Evolutionary conservation across 768 basidiomycete species (phyloP), one percentile per base, ranked within the genome.

Genomic region (Dentipellis fragilis): DNA sequence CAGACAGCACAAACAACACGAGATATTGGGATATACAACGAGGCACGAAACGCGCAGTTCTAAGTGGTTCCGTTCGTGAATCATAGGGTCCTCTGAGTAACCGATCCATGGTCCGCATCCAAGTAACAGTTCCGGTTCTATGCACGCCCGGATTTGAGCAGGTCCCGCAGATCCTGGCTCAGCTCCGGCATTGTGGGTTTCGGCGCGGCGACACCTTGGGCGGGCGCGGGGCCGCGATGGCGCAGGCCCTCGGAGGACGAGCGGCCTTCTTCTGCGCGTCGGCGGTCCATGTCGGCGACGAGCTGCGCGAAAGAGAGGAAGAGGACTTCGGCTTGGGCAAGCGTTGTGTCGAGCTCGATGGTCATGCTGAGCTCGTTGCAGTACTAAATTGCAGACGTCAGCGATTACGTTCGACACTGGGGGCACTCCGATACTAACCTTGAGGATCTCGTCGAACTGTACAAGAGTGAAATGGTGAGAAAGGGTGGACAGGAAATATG

Each of bases 321-420:
- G 19, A 99, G 78, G 14, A 98, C 93, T 70, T 99, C 96, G 10
- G 95, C 96, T 71, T 98, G 96, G 0, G 92, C 87, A 9, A 99
- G 80, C 17, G 96, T 95, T 0, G 86, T 83, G 67, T 96, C 88
- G n/a, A 98, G 80, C 67, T 98, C 96, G 62, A 99, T 95, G 52
- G 93, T 91, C 86, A 92, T 92, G 70, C 87, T 90, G 58, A 95
- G 81, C 63, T 95, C 91, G 65, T 94, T 95, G 74, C 89, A 91
- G 64, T 94, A 96, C 85, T 87, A 61, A 36, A 46, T 35, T 39
- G 29, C 2, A 34, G 17, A 12, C 53, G 48, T 22, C 21, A 42
- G 54, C 23, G 40, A 21, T 22, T 50, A 53, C 36, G 52, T 9
- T 4, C 52, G 38, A 37, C 29, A 4, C 50, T 16, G 21, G 10